Conservation (phyloP, 352 stramenopile species). For the Phytophthora hibernalis region DNA sequence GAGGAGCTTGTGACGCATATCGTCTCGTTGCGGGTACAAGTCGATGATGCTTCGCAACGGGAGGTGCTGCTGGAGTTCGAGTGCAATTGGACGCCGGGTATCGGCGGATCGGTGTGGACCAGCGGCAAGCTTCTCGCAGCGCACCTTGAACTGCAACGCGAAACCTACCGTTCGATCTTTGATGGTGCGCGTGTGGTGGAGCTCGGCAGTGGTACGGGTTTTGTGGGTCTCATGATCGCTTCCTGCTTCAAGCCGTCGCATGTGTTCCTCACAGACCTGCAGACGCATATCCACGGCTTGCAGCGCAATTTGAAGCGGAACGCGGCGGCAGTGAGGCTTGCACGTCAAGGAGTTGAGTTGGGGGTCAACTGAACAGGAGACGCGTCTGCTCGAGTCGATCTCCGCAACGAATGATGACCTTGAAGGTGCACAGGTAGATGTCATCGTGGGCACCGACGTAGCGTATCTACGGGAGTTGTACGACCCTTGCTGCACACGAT, state of each 20-base stretch:
- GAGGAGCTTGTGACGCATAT: conserved; percentile 36
- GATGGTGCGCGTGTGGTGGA: conserved; percentile 72
- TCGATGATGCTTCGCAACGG: conserved; percentile 38
- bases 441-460: conserved; percentile 86
- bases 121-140: conserved; percentile 77
- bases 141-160: conserved; percentile 62
- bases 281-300: conserved; percentile 64
- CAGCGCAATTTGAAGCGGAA: conserved; percentile 71
- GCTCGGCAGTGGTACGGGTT: conserved; percentile 81
- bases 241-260: conserved; percentile 63
- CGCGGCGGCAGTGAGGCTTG: conserved; percentile 34
- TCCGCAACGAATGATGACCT: conserved; percentile 2
- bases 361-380: conserved; percentile 55
- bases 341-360: conserved; percentile 67
- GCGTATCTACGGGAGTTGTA: conserved; percentile 81
- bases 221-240: conserved; percentile 72
- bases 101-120: conserved; percentile 86
- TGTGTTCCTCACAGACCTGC: conserved; percentile 77
- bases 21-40: conserved; percentile 54
- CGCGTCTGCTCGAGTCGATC: conserved; percentile 49
- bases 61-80: conserved; percentile 60
- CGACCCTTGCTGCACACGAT: conserved; percentile 75
- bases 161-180: conserved; percentile 59
- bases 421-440: conserved; percentile 50
- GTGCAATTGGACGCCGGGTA: conserved; percentile 84